These are phyloP conservation scores for Myrica gale DNA, from an alignment of 306 rosid species.

Conservation along the genomic window DNA sequence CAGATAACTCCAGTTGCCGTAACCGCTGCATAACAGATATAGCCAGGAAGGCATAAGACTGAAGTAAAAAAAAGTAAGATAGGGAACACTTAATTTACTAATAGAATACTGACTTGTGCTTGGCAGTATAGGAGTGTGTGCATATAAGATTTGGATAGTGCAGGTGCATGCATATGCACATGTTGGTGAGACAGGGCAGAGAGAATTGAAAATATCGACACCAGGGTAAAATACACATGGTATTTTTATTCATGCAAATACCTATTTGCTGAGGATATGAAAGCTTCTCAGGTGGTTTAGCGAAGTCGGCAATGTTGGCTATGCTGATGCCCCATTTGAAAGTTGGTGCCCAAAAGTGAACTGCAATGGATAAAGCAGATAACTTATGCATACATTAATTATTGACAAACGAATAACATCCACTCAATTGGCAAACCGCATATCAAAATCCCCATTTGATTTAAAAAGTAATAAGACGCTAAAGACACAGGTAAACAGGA, in stretches of 20 bases:
- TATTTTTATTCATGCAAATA: constrained; percentile 25
- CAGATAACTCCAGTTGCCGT: constrained; percentile 80
- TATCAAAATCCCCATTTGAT: no score
- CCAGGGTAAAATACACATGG: neutral
- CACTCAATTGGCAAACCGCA: neutral
- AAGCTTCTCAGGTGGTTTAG: constrained; percentile 86
- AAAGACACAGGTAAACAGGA: no score
- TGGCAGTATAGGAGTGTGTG: constrained; percentile 5
- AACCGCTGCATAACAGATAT: constrained; percentile 57
- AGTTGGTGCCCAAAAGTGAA: constrained; percentile 99
- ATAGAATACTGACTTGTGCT: constrained; percentile 6
- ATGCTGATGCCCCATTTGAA: constrained; percentile 98
- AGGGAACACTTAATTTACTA: constrained; percentile 8
- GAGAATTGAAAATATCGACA: neutral
- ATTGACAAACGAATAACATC: constrained; percentile 1
- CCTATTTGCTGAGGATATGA: constrained; percentile 97
- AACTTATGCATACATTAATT: constrained; percentile 15
- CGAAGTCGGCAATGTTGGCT: constrained; percentile 87
- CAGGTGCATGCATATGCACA: neutral
- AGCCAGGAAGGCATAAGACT: constrained; percentile 17
- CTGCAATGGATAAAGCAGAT: constrained; percentile 40
- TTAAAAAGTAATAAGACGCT: no score
- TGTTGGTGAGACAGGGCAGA: neutral
- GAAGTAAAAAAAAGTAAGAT: neutral
- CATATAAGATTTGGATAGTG: no score